Evolutionary conservation across 2,329 filamentous ascomycete species (phyloP), one percentile per base, ranked within the genome.

Genomic region (Xylaria sp.): DNA sequence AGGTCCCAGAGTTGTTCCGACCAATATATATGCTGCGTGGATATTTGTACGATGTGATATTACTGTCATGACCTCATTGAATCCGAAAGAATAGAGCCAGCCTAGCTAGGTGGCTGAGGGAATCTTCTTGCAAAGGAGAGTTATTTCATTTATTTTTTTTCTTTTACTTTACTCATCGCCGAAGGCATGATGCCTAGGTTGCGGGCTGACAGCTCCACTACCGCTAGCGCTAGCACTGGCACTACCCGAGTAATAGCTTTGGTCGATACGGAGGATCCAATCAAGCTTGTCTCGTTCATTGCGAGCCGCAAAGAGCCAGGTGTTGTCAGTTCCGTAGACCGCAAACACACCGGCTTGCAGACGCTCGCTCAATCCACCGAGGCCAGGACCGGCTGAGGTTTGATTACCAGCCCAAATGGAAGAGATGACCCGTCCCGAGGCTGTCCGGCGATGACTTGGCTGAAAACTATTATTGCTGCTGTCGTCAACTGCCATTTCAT

Each of bases 251-350:
- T 84, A 76, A 68, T 84, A 87, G 53, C 89, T 91, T 80, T 97
- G 90, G 77, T 99, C 95, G 69, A 99, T 92, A 72, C 90, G 90
- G 76, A 96, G 85, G 69, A 99, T 97, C 95, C 95, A 99, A 75
- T 98, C 95, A 69, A 93, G 89, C 81, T 97, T 97, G 76, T 97
- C 93, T 49, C 89, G 85, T 79, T 97, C 94, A 70, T 88, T 94
- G 60, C 93, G 85, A 23, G 93, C 91, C 13, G 93, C 92, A 76
- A 99, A 98, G 40, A 99, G 82, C 85, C 93, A 99, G 31, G 93
- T 97, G 76, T 97, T 97, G 75, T 95, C 90, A 62, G 90, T 91
- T 41, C 92, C 94, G 73, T 98, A 99, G 52, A 99, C 87, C 11
- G 95, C 95, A 82, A 97, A 99, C 40, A 98, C 91, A 67, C 90